These are phyloP conservation scores for Blastobotrys mokoenaii DNA, from an alignment of 805 yeast genomes.

Conservation along the genomic window DNA sequence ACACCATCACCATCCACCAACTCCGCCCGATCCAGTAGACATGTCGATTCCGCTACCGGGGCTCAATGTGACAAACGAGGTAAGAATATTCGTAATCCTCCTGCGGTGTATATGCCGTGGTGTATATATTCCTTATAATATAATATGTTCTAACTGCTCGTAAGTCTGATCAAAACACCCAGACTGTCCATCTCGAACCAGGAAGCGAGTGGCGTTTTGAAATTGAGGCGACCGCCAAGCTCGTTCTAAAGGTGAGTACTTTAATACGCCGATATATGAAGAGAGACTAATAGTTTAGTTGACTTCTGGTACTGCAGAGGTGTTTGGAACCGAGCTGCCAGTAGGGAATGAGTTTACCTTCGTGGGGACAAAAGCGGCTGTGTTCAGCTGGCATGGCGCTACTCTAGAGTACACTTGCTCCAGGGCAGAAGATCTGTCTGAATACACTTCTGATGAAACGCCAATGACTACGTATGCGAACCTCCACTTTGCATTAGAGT, in stretches of 20 bases:
- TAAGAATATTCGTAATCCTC: neutral
- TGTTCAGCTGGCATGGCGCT: constrained; percentile 62
- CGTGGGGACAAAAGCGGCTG: constrained; percentile 44
- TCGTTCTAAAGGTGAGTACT: constrained; percentile 39
- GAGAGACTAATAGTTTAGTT: constrained; percentile 23
- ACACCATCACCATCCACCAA: too few relatives aligned
- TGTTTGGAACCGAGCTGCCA: constrained; percentile 89
- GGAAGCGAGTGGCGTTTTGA: constrained; percentile 67
- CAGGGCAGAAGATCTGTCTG: constrained; percentile 25
- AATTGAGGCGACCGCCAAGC: constrained; percentile 42
- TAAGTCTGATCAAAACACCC: neutral
- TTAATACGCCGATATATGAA: neutral
- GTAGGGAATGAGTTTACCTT: constrained; percentile 54
- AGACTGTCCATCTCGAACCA: neutral
- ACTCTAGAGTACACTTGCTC: constrained; percentile 39
- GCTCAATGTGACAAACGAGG: constrained; percentile 7
- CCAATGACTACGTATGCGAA: constrained; percentile 56
- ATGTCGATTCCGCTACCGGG: constrained; percentile 14
- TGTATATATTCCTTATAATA: neutral
- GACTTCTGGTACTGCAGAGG: constrained; percentile 69
- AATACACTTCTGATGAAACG: constrained; percentile 59
- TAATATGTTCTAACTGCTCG: neutral
- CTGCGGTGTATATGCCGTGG: neutral
- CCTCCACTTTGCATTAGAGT: constrained; percentile 69
- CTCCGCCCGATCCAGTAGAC: too few relatives aligned